phyloP scores from a whole-genome alignment of 75 land plant species.

The Pseudotsuga menziesii region DNA sequence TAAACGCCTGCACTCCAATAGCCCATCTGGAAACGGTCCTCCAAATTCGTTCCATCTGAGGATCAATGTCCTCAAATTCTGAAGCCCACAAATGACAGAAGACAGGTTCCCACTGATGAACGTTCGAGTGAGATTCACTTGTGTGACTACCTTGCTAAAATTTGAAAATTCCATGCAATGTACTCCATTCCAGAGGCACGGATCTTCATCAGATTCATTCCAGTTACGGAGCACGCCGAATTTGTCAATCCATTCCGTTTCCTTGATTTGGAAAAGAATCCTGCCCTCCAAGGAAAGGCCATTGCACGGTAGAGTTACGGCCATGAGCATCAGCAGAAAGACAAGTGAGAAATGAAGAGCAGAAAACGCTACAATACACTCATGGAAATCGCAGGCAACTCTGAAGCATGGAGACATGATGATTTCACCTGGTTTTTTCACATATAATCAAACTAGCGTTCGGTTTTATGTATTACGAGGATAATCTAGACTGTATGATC shows the following conservation, averaged over 20 bases:
- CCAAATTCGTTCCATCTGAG: conserved; percentile 2
- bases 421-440: no score
- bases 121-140: background rate
- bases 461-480: no score
- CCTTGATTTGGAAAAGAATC: background rate
- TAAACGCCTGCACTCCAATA: conserved; percentile 20
- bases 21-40: conserved; percentile 18
- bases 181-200: background rate
- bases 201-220: background rate
- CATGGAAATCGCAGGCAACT: no score
- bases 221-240: background rate
- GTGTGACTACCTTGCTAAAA: background rate
- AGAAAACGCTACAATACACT: no score
- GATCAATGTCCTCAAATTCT: background rate
- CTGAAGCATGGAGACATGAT: no score
- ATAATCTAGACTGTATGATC: no score
- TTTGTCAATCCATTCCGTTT: background rate
- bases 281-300: background rate
- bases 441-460: no score
- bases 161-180: background rate
- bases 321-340: background rate
- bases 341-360: no score
- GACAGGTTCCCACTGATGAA: conserved; percentile 2
- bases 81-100: conserved; percentile 7
- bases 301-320: background rate